Base-by-base conservation (phyloP, 176 grass and related monocot genomes). In the Bothriochloa decipiens region DNA sequence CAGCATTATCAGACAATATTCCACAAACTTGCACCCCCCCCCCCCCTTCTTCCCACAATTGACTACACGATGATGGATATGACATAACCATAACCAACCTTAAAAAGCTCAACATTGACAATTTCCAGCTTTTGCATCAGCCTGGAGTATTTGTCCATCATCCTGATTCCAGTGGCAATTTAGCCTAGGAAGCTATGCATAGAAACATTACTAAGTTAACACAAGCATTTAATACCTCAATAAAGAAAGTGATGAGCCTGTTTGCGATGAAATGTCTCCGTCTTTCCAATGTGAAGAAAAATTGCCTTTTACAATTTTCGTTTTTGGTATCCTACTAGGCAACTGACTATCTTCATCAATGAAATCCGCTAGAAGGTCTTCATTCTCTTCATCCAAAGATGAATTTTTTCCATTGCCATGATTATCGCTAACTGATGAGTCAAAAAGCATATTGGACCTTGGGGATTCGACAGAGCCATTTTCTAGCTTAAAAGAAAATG, bases 311-410 rank as follows among this genome's bases (percentile, higher is more conserved):
- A 81, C 82, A 67, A 88, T 87, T 83, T 85, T 93, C 23, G 93
- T 53, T 89, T 92, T 96, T 36, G 86, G 82, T 85, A 90, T 92
- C 74, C 93, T 87, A 85, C 96, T 99, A 28, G 96, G 96, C 79
- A 99, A 91, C 75, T 99, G 96, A 83, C 96, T 99, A 81, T 99
- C 96, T 89, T 99, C 96, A 76, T 99, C 96, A 91, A 99, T 99
- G 81, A 99, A 99, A 87, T 99, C 96, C 12, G 96, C 96, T 17
- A 99, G 91, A 93, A 99, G 92, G 50, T 99, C 96, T 86, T 99
- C 96, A 90, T 95, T 96, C 86, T 99, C 96, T 90, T 99, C 96
- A 53, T 99, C 96, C 1, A 86, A 60, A 79, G 87, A 63, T 76
- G 89, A 78, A 87, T 77, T 86, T 37, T 87, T 92, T 82, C 87